Percentiles rank a stretch among this genome's conserved stretches.
Evolutionary conservation across 1,284 basidiomycete genomes (phyloP).

Genomic region (Farysia itapuensis): DNA sequence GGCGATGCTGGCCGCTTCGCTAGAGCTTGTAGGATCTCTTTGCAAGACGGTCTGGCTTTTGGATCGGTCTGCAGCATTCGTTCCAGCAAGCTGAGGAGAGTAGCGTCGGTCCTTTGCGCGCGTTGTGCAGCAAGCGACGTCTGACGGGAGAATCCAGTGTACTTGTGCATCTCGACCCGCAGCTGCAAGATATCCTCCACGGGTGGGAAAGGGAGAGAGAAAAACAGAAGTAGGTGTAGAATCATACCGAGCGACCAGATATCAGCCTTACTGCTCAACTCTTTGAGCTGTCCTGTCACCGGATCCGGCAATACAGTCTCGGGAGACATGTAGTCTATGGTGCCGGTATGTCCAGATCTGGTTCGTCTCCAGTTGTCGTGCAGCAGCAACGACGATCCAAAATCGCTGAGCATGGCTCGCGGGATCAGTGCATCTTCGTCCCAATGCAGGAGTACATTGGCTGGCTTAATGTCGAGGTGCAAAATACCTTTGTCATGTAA

Average conservation of each 20-base stretch:
- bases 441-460: constrained; percentile 87
- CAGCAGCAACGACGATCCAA: constrained; percentile 73
- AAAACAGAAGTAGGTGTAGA: constrained; percentile 84
- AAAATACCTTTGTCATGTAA: constrained; percentile 64
- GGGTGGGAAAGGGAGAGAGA: constrained; percentile 64
- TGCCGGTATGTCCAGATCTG: constrained; percentile 83
- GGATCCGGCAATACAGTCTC: constrained; percentile 69
- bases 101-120: constrained; percentile 65
- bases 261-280: constrained; percentile 76
- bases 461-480: constrained; percentile 88
- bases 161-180: constrained; percentile 73
- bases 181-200: constrained; percentile 68
- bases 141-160: constrained; percentile 67
- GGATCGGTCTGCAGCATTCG: constrained; percentile 70
- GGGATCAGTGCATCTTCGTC: constrained; percentile 79
- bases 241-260: constrained; percentile 76
- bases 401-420: constrained; percentile 83
- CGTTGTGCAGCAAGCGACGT: constrained; percentile 2
- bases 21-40: constrained; percentile 65
- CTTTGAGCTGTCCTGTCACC: constrained; percentile 67
- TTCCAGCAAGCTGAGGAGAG: constrained; percentile 73
- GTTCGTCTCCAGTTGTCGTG: constrained; percentile 45
- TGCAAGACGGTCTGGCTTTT: constrained; percentile 69
- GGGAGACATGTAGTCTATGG: constrained; percentile 74
- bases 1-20: not conserved